phyloP scores from a whole-genome alignment of 306 rosid species.

The Rosa multiflora region DNA sequence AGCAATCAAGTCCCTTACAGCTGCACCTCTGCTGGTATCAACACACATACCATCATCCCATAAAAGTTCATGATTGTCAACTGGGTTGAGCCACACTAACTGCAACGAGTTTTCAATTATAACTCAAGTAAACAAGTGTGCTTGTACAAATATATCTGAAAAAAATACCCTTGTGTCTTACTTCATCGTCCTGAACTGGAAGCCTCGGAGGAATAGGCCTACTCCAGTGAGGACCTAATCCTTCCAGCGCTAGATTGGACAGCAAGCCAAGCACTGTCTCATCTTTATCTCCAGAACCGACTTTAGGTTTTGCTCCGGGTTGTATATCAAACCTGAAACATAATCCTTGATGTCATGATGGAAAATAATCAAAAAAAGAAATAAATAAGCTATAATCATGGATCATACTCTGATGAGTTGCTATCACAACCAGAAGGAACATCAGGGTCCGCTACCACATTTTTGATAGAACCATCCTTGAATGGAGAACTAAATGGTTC shows the following conservation, averaged over 20 bases:
- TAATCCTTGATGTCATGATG: slow-evolving; percentile 25
- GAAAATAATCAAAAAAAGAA: not conserved
- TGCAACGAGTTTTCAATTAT: slow-evolving; percentile 46
- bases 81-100: slow-evolving; percentile 98
- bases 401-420: slow-evolving; percentile 72
- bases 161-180: slow-evolving; percentile 29
- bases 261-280: slow-evolving; percentile 71
- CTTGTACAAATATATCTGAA: slow-evolving; percentile 17
- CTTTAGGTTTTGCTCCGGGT: slow-evolving; percentile 69
- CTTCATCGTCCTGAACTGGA: slow-evolving; percentile 86
- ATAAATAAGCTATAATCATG: slow-evolving; percentile 15
- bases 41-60: slow-evolving; percentile 98
- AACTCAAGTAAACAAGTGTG: slow-evolving; percentile 32
- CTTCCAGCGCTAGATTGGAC: slow-evolving; percentile 68
- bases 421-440: slow-evolving; percentile 64
- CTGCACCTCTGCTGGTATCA: slow-evolving; percentile 95
- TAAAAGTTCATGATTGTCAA: slow-evolving; percentile 78
- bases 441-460: slow-evolving; percentile 84
- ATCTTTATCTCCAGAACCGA: slow-evolving; percentile 88
- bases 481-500: slow-evolving; percentile 50
- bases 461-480: slow-evolving; percentile 57
- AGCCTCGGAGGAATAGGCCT: slow-evolving; percentile 95
- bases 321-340: slow-evolving; percentile 68
- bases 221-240: slow-evolving; percentile 83
- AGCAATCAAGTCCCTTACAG: slow-evolving; percentile 80